Base-by-base conservation (phyloP, 139 green algal genomes). In the Pleodorina starrii region DNA sequence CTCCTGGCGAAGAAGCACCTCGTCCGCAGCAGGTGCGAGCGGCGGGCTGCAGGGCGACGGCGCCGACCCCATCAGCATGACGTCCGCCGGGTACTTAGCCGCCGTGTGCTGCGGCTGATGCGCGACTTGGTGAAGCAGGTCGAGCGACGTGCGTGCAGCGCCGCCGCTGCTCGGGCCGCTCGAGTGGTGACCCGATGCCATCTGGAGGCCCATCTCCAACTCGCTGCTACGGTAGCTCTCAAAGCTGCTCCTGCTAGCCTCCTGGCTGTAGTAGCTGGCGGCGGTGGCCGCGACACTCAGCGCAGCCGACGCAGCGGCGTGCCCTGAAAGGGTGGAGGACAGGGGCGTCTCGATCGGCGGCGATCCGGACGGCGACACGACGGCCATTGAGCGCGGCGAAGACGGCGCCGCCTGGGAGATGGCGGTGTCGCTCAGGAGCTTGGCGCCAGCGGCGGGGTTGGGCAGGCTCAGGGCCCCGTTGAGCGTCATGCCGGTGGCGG, bases 151-250 rank as follows among this genome's bases (percentile, higher is more conserved):
- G 40, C 79, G 79, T 10, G 38, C n/a, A 2, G 32, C 76, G 10
- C 57, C 59, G 27, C 79, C 79, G 59, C 79, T 86, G 54, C 42
- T 87, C 16, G 60, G 51, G 43, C 46, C 68, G 63, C 66, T 72
- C 16, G 83, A 72, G 46, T 71, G 43, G 11, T 72, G 17, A 43
- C 63, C 63, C 17, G 81, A 38, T 9, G 42, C 63, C 63, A 79
- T 35, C 4, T 38, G 40, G 38, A 88, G 32, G 9, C 69, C 38
- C 36, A 89, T 27, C 44, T 82, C 84, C 25, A 73, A 1, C 14
- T 89, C 84, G 29, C 69, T 83, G 84, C 69, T 83, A 46, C 69
- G 69, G 71, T 89, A 89, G 84, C 84, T 89, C 69, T 89, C 84
- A 59, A 89, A 89, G 38, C 63, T 81, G 48, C 69, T 89, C 48